A percentile compares a stretch with the other conserved stretches of the same genome.
Evolutionary conservation across 108 stramenopile genomes (phyloP).

Genomic region (Skeletonema menzelii): DNA sequence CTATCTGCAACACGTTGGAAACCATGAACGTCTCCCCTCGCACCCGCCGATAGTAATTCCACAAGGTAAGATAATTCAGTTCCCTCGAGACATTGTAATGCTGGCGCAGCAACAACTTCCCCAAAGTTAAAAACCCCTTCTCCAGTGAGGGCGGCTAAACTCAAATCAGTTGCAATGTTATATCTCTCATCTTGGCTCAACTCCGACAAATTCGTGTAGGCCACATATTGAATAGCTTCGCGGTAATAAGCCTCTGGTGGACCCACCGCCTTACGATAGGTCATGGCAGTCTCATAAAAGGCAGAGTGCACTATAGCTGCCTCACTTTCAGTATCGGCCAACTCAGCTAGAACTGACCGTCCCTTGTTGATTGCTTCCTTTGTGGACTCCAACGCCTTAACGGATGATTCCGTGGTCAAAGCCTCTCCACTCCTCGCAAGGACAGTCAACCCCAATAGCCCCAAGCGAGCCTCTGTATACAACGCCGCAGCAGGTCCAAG

Average conservation of each 20-base stretch:
- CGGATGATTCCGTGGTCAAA: slow-evolving; percentile 31
- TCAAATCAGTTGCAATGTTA: slow-evolving; percentile 86
- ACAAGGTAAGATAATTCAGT: slow-evolving; percentile 73
- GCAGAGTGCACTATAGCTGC: slow-evolving; percentile 86
- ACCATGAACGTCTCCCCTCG: slow-evolving; percentile 85
- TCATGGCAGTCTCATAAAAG: slow-evolving; percentile 89
- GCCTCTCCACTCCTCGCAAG: slow-evolving; percentile 31
- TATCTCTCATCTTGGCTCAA: slow-evolving; percentile 40
- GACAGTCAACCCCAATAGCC: slow-evolving; percentile 52
- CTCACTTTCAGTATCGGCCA: slow-evolving; percentile 44
- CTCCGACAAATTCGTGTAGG: slow-evolving; percentile 59
- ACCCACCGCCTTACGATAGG: slow-evolving; percentile 93
- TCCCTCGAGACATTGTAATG: slow-evolving; percentile 64
- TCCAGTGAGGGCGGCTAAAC: slow-evolving; percentile 95
- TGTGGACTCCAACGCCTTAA: slow-evolving; percentile 44
- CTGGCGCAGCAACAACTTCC: slow-evolving; percentile 91
- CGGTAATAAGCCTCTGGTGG: slow-evolving; percentile 95
- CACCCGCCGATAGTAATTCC: slow-evolving; percentile 81
- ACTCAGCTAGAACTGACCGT: slow-evolving; percentile 58
- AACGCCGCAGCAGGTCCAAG: slow-evolving; percentile 67
- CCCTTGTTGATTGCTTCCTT: slow-evolving; percentile 61
- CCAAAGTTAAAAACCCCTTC: slow-evolving; percentile 98
- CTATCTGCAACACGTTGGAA: slow-evolving; percentile 70
- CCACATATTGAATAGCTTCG: slow-evolving; percentile 86
- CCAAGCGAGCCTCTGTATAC: slow-evolving; percentile 69